Conservation (phyloP, 2,329 filamentous ascomycete species). For the Beauveria varroae region DNA sequence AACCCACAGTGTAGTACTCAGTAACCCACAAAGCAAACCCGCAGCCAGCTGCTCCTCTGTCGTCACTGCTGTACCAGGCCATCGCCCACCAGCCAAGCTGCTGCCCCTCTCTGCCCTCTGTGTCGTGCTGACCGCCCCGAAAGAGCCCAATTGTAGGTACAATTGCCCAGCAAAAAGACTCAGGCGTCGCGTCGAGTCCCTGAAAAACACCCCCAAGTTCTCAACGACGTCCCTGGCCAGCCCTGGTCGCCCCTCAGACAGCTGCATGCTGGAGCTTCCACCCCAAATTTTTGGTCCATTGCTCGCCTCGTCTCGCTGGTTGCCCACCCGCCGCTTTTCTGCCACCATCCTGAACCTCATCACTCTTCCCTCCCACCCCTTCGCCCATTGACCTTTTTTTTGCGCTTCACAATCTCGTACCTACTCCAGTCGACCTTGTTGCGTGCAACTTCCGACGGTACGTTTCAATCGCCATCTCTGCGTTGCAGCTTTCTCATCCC, state of each 20-base stretch:
- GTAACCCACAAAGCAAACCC: neutral
- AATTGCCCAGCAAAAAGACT: too few species aligned
- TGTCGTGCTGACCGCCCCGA: neutral
- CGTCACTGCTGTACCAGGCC: neutral
- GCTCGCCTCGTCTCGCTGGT: neutral
- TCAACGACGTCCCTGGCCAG: neutral
- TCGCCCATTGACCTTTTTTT: slow-evolving; percentile 7
- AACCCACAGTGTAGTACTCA: too few species aligned
- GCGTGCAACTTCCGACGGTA: neutral
- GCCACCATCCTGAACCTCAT: slow-evolving; percentile 6
- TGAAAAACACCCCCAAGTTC: neutral
- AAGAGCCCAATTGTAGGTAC: neutral
- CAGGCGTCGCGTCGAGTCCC: neutral
- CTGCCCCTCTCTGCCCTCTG: neutral
- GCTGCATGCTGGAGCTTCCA: slow-evolving; percentile 4
- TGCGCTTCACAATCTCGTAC: neutral
- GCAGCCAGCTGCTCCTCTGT: too few species aligned
- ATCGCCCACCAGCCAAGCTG: neutral
- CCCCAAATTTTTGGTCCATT: slow-evolving; percentile 3
- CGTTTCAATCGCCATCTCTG: neutral
- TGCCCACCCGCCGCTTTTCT: slow-evolving; percentile 7
- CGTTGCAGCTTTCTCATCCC: neutral
- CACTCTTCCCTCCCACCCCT: slow-evolving; percentile 8
- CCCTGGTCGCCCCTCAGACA: slow-evolving; percentile 3
- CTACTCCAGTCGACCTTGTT: neutral